Base-by-base conservation (phyloP, 805 yeast species). In the Lipomyces sp. region DNA sequence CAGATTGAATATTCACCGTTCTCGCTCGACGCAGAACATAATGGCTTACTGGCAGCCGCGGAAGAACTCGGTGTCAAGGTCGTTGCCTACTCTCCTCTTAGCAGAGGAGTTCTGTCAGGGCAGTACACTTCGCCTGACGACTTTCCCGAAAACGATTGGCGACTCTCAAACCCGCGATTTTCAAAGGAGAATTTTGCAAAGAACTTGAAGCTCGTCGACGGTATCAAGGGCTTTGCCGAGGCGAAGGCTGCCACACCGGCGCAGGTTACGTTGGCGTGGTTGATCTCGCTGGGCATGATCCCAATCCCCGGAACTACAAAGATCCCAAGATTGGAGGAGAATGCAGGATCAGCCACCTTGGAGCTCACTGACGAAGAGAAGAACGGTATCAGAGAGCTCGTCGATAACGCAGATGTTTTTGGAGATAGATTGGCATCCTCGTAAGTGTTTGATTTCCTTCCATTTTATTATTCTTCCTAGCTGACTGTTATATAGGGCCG, bases 291-390 rank as follows among this genome's bases (percentile, higher is more conserved):
- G 60, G 65, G 70, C 7, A 48, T 86, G 39, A 63, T 89, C 40
- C 95, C 96, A 29, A 84, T 89, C 65, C 96, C 96, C 23, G 82
- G 89, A 45, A 82, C 86, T 2, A 76, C 88, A 3, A 77, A 81
- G 32, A 66, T 70, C 2, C 71, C 66, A 2, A 81, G 86, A 65
- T 79, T 84, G n/a, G 72, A 74, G 41, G 84, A 80, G 63, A 89
- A 87, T 68, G 70, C 78, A 57, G 67, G 37, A 22, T 39, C 55
- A 21, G 54, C 26, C 21, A 11, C 21, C 21, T 39, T 57, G 24
- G 34, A 47, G 43, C 50, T 57, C 22, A 23, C 61, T 10, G 48
- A 32, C 1, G 52, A 41, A 8, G 59, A 51, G 24, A 24, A 51
- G 14, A 31, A 36, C 18, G 53, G 45, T 26, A 47, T 57, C 24